Evolutionary conservation across 202 grass and related monocot species (phyloP).

Genomic region (Panicum hallii): DNA sequence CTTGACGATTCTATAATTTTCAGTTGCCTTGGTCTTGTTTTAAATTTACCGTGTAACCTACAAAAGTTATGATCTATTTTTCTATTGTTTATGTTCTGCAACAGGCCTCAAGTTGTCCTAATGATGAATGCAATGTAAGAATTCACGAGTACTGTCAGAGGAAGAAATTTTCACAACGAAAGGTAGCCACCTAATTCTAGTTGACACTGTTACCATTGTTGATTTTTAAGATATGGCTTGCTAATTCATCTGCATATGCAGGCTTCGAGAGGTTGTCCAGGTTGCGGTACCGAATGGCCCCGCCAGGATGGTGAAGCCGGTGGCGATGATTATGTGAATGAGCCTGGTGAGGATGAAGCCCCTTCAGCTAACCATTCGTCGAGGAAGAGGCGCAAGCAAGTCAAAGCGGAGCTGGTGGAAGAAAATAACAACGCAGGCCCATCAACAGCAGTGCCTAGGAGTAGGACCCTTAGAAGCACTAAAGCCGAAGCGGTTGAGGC

Average conservation of each 20-base stretch:
- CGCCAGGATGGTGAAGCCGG: conserved; percentile 51
- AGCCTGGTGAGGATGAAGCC: conserved; percentile 45
- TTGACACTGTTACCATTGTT: neutral
- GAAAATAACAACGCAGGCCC: conserved; percentile 37
- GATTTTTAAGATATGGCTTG: neutral
- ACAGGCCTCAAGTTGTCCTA: conserved; percentile 76
- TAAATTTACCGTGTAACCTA: neutral
- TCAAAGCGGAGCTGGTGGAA: conserved; percentile 56
- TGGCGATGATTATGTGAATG: conserved; percentile 33
- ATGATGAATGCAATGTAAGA: conserved; percentile 72
- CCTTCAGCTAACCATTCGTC: conserved; percentile 28
- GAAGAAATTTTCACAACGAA: conserved; percentile 73
- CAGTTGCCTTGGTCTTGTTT: conserved; percentile 20
- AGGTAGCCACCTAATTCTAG: neutral
- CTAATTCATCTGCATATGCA: conserved; percentile 40
- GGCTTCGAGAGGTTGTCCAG: conserved; percentile 50
- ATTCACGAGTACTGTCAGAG: conserved; percentile 89
- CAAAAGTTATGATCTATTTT: neutral
- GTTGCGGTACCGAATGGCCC: conserved; percentile 76
- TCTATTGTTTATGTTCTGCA: conserved; percentile 13
- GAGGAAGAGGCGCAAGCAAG: conserved; percentile 42
- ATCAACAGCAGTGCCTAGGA: conserved; percentile 12
- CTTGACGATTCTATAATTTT: neutral
- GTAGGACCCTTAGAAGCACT: neutral
- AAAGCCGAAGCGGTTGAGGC: conserved; percentile 38